Percentiles rank a stretch among this genome's conserved stretches.
Conservation (phyloP, 345 rosid species). For the Eucalyptus shirleyi region DNA sequence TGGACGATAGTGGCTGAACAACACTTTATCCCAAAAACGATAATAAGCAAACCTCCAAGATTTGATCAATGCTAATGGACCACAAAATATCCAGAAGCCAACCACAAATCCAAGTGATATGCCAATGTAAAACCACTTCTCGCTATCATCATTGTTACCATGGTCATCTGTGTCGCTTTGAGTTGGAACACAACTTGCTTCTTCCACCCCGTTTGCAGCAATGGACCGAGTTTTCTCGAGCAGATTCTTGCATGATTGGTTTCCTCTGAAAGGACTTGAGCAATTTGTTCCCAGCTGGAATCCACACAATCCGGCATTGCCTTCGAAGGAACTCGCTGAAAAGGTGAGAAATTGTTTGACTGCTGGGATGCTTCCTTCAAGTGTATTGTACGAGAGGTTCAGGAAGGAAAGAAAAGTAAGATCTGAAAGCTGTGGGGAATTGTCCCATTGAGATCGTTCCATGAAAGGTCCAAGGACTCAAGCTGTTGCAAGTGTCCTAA, state of each 20-base stretch:
- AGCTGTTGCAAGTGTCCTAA: slow-evolving; percentile 13
- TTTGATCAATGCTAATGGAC: neutral
- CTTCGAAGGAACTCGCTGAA: neutral
- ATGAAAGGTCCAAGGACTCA: slow-evolving; percentile 2
- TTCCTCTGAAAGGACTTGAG: slow-evolving; percentile 3
- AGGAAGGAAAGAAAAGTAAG: slow-evolving; percentile 15
- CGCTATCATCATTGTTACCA: neutral
- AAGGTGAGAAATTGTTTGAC: slow-evolving; percentile 18
- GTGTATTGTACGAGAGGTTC: slow-evolving; percentile 22
- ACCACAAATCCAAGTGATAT: neutral
- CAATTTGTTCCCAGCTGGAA: neutral
- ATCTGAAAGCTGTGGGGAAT: slow-evolving; percentile 6
- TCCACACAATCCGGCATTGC: slow-evolving; percentile 24
- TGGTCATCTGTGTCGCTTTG: too few relatives aligned
- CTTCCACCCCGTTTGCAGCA: too few relatives aligned
- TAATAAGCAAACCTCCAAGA: neutral
- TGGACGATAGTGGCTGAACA: neutral
- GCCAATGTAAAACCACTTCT: neutral
- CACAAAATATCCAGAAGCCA: neutral
- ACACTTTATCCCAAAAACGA: neutral
- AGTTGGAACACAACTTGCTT: too few relatives aligned
- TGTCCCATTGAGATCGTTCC: slow-evolving; percentile 10
- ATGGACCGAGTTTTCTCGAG: too few relatives aligned
- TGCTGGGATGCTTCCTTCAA: slow-evolving; percentile 12
- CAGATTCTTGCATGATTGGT: neutral